Evolutionary conservation across 202 grass and related monocot genomes (phyloP).

Genomic region (Elaeis oleifera): DNA sequence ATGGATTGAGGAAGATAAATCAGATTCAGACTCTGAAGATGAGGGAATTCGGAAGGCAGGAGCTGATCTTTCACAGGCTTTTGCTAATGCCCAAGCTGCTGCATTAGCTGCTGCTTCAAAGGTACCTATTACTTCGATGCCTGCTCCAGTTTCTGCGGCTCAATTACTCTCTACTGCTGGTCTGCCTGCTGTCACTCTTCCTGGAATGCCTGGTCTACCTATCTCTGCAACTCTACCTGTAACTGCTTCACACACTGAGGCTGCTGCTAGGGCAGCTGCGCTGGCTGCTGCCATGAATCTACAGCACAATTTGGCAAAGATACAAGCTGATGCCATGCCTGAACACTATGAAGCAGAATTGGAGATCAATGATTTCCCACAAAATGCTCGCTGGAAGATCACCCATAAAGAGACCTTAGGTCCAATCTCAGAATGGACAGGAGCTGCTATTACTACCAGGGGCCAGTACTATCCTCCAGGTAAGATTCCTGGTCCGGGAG

Average conservation of each 20-base stretch:
- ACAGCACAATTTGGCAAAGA: slow-evolving; percentile 75
- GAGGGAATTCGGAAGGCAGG: slow-evolving; percentile 73
- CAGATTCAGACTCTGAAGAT: slow-evolving; percentile 91
- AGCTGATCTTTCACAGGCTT: slow-evolving; percentile 53
- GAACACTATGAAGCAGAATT: slow-evolving; percentile 94
- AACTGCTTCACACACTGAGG: slow-evolving; percentile 33
- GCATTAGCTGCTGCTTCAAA: slow-evolving; percentile 42
- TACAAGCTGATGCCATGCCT: slow-evolving; percentile 83
- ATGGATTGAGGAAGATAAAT: slow-evolving; percentile 88
- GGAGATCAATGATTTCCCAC: slow-evolving; percentile 91
- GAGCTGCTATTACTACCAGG: slow-evolving; percentile 78
- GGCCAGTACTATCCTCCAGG: slow-evolving; percentile 76
- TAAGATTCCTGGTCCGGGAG: slow-evolving; percentile 69
- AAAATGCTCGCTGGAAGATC: slow-evolving; percentile 88
- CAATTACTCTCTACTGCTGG: slow-evolving; percentile 36
- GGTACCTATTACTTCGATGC: slow-evolving; percentile 7
- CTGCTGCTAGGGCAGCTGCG: slow-evolving; percentile 57
- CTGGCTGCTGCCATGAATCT: slow-evolving; percentile 85
- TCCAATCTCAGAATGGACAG: slow-evolving; percentile 88
- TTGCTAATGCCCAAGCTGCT: slow-evolving; percentile 54
- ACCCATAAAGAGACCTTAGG: slow-evolving; percentile 89
- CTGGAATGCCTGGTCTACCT: slow-evolving; percentile 22
- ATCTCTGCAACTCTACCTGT: slow-evolving; percentile 21
- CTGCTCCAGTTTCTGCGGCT: slow-evolving; percentile 16
- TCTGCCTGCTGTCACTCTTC: slow-evolving; percentile 16